Conservation (phyloP, 768 basidiomycete genomes). For the Rhodotorula taiwanensis region DNA sequence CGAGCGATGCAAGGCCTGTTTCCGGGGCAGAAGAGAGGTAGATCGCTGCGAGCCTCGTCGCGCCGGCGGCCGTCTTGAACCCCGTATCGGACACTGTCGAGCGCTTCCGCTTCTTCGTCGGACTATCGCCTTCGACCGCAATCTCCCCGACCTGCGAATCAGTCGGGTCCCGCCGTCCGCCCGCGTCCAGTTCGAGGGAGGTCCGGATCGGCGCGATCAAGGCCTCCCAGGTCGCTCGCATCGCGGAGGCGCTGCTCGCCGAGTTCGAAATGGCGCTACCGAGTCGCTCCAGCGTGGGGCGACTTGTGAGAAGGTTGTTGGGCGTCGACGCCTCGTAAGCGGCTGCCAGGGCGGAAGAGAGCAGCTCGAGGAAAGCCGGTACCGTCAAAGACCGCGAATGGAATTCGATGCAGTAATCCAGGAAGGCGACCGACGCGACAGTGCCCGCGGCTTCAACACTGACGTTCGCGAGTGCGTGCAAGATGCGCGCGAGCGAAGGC, state of each 20-base stretch:
- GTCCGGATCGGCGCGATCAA: background rate
- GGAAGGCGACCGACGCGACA: conserved; percentile 1
- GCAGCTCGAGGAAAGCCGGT: conserved; percentile 14
- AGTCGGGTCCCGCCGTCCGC: background rate
- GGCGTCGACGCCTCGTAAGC: background rate
- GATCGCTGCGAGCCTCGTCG: conserved; percentile 7
- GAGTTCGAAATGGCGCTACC: background rate
- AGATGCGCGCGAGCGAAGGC: background rate
- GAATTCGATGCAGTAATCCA: conserved; percentile 14
- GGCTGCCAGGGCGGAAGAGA: conserved; percentile 26
- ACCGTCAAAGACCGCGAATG: conserved; percentile 27
- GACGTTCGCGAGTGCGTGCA: conserved; percentile 10
- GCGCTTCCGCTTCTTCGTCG: conserved; percentile 29
- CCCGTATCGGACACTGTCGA: too few relatives aligned
- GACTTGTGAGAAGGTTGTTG: conserved; percentile 23
- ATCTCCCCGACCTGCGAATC: background rate
- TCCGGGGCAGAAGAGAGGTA: conserved; percentile 4
- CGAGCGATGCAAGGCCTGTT: background rate
- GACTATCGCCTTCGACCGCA: background rate
- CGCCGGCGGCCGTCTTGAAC: too few relatives aligned
- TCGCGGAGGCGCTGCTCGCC: background rate
- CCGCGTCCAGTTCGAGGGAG: background rate
- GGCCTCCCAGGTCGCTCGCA: conserved; percentile 4
- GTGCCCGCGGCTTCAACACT: accelerated
- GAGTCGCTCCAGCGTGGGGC: background rate